Conservation (phyloP, 2,329 filamentous ascomycete species). For the Penicillium sp. region DNA sequence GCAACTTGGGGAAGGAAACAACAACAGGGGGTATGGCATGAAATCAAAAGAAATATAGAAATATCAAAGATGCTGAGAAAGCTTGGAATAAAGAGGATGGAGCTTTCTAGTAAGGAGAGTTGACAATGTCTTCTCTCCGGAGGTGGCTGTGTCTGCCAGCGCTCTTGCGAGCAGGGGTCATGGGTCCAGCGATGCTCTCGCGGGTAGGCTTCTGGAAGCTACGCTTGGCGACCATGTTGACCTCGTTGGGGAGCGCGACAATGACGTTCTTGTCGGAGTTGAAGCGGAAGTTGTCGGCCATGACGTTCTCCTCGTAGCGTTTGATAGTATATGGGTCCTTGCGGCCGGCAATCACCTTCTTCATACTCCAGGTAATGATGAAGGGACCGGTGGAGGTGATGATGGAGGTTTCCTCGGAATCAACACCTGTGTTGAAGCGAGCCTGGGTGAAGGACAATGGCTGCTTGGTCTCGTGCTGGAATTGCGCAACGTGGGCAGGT, state of each 20-base stretch:
- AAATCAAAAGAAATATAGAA: constrained; percentile 2
- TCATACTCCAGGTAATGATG: constrained; percentile 93
- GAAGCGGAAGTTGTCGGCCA: constrained; percentile 97
- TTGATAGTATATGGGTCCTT: constrained; percentile 96
- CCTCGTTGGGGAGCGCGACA: constrained; percentile 92
- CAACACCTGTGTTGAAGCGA: constrained; percentile 87
- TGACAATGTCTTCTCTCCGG: constrained; percentile 78
- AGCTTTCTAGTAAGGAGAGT: constrained; percentile 58
- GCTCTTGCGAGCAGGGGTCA: constrained; percentile 45
- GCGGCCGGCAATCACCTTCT: constrained; percentile 76
- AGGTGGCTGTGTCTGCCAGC: constrained; percentile 46
- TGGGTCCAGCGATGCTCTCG: constrained; percentile 77
- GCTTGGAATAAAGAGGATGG: neutral
- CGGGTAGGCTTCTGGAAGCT: constrained; percentile 83
- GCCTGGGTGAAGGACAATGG: constrained; percentile 85
- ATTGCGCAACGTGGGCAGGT: constrained; percentile 91
- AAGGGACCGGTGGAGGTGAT: constrained; percentile 96
- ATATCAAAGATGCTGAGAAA: neutral
- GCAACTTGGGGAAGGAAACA: constrained; percentile 4
- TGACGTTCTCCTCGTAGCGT: constrained; percentile 90
- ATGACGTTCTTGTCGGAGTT: constrained; percentile 98
- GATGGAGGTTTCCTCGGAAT: constrained; percentile 82
- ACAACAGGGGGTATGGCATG: constrained; percentile 30
- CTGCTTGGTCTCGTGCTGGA: constrained; percentile 91
- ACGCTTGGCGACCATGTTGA: constrained; percentile 92